Evolutionary conservation across 164 flowering plant genomes (phyloP).

Genomic region (Annona cherimola): DNA sequence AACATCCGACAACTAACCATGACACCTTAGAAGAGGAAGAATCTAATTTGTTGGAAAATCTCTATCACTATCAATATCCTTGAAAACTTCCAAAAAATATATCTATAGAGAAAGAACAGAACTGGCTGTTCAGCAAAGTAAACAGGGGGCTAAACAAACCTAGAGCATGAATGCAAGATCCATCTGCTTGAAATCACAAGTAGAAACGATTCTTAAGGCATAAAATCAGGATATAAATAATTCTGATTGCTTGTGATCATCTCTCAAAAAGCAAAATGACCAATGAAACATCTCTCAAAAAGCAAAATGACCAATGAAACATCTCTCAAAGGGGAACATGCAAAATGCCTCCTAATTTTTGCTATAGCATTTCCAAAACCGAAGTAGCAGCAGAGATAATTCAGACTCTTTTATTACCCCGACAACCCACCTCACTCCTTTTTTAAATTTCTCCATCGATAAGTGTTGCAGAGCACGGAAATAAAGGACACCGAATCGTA

Average conservation of each 20-base stretch:
- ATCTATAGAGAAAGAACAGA: too few relatives aligned
- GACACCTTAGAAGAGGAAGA: too few relatives aligned
- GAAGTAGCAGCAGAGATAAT: not conserved
- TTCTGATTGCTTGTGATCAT: not conserved
- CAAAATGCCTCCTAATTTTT: not conserved
- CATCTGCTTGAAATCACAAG: too few relatives aligned
- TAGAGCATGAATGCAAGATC: too few relatives aligned
- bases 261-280: not conserved
- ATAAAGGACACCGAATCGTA: conserved; percentile 2
- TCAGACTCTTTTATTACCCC: conserved; percentile 2
- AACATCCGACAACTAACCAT: too few relatives aligned
- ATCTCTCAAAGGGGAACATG: not conserved
- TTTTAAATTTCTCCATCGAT: conserved; percentile 10
- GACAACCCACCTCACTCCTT: conserved; percentile 5
- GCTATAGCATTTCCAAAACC: not conserved
- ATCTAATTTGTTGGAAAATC: too few relatives aligned
- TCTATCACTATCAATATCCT: too few relatives aligned
- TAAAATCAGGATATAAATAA: not conserved
- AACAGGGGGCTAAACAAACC: too few relatives aligned
- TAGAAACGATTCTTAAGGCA: not conserved
- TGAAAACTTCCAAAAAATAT: too few relatives aligned
- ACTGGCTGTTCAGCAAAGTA: too few relatives aligned
- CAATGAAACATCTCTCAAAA: not conserved
- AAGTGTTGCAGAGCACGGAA: not conserved
- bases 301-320: not conserved